Base-by-base conservation (phyloP, 768 basidiomycete species). In the Leucocoprinus sp. region DNA sequence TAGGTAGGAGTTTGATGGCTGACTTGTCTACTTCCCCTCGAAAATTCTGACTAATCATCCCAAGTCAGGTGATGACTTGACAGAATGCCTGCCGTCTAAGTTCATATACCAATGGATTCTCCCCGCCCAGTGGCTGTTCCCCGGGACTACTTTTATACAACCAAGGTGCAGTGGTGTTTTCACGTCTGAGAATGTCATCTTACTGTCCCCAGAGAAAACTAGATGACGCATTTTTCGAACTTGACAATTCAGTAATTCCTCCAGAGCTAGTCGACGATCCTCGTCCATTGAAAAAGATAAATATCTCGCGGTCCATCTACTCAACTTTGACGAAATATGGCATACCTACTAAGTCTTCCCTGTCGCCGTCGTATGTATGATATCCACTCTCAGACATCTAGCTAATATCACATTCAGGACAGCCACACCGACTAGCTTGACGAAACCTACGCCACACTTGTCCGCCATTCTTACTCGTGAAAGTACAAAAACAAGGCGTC, bases 311-410 rank as follows among this genome's bases (percentile, higher is more conserved):
- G 11, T 82, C 84, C 1, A 57, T 91, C 2, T 91, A 89, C 59
- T 80, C 86, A 1, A 84, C 84, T 2, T 69, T 91, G 35, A 74
- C 82, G 36, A 90, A 87, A 63, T 86, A 89, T 57, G 82, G 82
- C 4, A 75, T 84, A 24, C 37, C 46, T 18, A 29, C 46, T 4
- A 42, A 26, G 21, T 26, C 39, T 2, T 12, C 31, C 9, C 9
- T 23, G 7, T 27, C 40, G 2, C 11, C 40, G 12, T 17, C 31
- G 46, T 48, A 48, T 6, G 46, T 22, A 26, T 15, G 4, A 6
- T 19, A 21, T 15, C 37, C 12, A 8, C 8, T 22, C 5, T 35
- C 12, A 12, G 14, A 5, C 2, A 26, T 12, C 12, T 2, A 18
- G 7, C 17, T 36, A 12, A 22, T 27, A 22, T 33, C 6, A 18